A percentile compares a stretch with the other conserved stretches of the same genome.
Evolutionary conservation across 805 yeast species (phyloP).

Genomic region (Jamesozyma spencerorum): DNA sequence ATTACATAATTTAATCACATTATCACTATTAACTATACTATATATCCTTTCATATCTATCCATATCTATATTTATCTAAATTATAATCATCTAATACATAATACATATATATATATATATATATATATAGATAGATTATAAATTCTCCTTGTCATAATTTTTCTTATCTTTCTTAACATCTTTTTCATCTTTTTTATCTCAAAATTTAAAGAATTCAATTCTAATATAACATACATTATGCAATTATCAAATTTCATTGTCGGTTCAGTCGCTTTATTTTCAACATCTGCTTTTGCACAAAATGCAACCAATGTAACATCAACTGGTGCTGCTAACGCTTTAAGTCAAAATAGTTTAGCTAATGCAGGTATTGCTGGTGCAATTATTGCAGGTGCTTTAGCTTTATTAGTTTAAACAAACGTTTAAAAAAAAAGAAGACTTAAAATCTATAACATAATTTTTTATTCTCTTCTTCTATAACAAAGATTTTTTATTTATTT

Average conservation of each 20-base stretch:
- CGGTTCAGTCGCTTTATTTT: constrained; percentile 7
- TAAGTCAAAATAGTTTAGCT: neutral
- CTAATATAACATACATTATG: constrained; percentile 5
- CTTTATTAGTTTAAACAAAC: constrained; percentile 6
- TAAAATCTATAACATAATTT: neutral
- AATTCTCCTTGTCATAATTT: too few relatives aligned
- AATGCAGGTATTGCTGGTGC: constrained; percentile 11
- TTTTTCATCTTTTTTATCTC: neutral
- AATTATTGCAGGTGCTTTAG: constrained; percentile 11
- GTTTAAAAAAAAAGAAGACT: neutral
- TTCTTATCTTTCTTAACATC: too few relatives aligned
- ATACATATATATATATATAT: too few relatives aligned
- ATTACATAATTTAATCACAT: too few relatives aligned
- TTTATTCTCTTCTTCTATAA: too few relatives aligned
- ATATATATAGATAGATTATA: too few relatives aligned
- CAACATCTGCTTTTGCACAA: constrained; percentile 6
- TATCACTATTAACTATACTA: too few relatives aligned
- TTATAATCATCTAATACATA: neutral
- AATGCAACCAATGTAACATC: constrained; percentile 4
- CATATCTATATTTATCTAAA: too few relatives aligned
- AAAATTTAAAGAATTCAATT: too few relatives aligned
- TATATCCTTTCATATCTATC: too few relatives aligned
- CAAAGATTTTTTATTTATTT: too few relatives aligned
- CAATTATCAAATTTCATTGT: constrained; percentile 8
- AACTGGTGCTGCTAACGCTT: constrained; percentile 4